Evolutionary conservation across 805 yeast genomes (phyloP), one percentile per base, ranked within the genome.

Genomic region (Torulaspora gathmanii): DNA sequence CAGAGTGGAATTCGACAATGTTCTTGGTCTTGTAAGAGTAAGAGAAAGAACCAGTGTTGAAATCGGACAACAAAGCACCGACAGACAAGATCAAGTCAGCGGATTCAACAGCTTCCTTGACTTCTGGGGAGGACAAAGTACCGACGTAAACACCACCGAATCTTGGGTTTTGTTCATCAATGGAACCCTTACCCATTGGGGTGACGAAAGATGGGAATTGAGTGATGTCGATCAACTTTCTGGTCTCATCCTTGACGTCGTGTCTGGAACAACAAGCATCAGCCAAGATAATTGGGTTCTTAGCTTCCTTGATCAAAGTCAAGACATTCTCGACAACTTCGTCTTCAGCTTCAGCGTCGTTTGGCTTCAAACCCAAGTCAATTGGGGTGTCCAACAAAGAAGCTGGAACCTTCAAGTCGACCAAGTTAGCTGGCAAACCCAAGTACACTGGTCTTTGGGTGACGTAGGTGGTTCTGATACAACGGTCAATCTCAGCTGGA

Each of bases 211-310:
- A 82, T 37, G 93, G 91, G 80, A 80, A 86, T 64, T 83, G 79
- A 40, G 95, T 84, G 47, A 70, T 64, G 45, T 77, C 76, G 40
- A 83, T 82, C 62, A 86, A 74, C 55, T 73, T 68, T 50, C 69
- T 71, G 49, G 85, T 82, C 66, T 82, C 86, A n/a, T 67, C 66
- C 60, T 73, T 74, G 53, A 82, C 84, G 53, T 73, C 71, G 69
- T 86, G 95, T 70, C 95, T 77, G 39, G 82, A 70, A 49, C 90
- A 87, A 75, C 95, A 86, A 37, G 95, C 95, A 70, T 86, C 95
- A 37, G 86, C 87, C 57, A 86, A 72, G 58, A 87, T 77, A 47
- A 84, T 65, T 56, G 95, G 95, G 68, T 80, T 78, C 63, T 73
- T 63, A 46, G 95, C 83, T 33, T 67, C 67, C 51, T 62, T 55